phyloP scores from a whole-genome alignment of 305 asterid genomes.

The Fraxinus nigra region DNA sequence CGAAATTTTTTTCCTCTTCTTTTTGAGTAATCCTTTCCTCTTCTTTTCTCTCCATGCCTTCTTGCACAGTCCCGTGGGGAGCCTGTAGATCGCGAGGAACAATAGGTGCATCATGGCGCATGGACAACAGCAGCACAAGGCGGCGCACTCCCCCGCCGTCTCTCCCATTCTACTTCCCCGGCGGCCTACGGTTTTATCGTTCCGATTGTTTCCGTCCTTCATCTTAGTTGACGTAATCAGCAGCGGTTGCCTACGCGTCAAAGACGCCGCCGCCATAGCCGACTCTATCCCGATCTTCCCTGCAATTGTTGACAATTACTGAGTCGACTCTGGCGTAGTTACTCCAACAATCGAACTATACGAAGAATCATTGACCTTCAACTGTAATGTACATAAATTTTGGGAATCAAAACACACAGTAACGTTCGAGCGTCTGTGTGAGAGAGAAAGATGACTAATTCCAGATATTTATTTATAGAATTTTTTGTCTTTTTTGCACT shows the following conservation, averaged over 20 bases:
- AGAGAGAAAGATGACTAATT: background rate
- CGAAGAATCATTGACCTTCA: background rate
- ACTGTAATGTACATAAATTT: background rate
- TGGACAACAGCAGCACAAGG: slow-evolving; percentile 72
- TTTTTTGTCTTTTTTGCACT: background rate
- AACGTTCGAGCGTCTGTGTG: background rate
- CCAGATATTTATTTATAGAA: background rate
- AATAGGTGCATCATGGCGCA: slow-evolving; percentile 52
- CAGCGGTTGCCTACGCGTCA: slow-evolving; percentile 27
- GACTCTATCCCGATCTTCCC: slow-evolving; percentile 12
- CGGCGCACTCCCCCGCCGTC: slow-evolving; percentile 64
- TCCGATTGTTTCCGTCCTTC: background rate
- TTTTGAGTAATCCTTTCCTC: slow-evolving; percentile 36
- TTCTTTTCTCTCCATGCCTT: slow-evolving; percentile 41
- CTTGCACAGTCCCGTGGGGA: slow-evolving; percentile 57
- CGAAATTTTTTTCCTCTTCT: slow-evolving; percentile 24
- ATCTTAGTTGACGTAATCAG: slow-evolving; percentile 20
- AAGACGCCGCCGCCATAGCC: slow-evolving; percentile 3
- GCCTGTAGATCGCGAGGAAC: slow-evolving; percentile 51
- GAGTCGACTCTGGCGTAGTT: background rate
- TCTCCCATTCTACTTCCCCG: slow-evolving; percentile 46
- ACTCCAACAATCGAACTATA: background rate
- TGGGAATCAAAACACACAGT: background rate
- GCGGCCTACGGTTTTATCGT: background rate
- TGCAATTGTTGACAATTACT: slow-evolving; percentile 23